Percentiles rank a stretch among this genome's conserved stretches.
phyloP scores from a whole-genome alignment of 2,329 filamentous ascomycete genomes.

The Fonsecaea multimorphosa region DNA sequence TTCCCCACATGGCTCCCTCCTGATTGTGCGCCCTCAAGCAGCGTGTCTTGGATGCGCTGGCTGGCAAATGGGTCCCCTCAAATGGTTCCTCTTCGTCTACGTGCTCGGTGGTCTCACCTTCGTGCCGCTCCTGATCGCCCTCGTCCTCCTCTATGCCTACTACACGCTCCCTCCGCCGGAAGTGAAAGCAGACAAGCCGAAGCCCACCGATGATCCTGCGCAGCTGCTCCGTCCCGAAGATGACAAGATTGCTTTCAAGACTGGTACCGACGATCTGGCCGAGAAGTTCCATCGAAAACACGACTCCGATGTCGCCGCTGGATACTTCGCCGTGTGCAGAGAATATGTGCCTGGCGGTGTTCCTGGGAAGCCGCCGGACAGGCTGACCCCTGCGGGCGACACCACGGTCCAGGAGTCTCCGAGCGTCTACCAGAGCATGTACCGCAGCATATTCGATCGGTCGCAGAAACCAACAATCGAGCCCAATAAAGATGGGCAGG shows the following conservation, averaged over 20 bases:
- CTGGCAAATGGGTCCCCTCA: slow-evolving; percentile 35
- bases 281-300: slow-evolving; percentile 67
- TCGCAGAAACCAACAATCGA: slow-evolving; percentile 66
- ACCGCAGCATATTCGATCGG: slow-evolving; percentile 91
- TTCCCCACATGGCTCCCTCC: slow-evolving; percentile 2
- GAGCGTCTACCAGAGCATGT: slow-evolving; percentile 98
- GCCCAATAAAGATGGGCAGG: slow-evolving; percentile 53
- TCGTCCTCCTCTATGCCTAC: slow-evolving; percentile 71
- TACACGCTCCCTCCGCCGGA: slow-evolving; percentile 64
- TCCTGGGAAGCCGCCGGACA: slow-evolving; percentile 89
- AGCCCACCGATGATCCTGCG: slow-evolving; percentile 48
- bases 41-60: slow-evolving; percentile 21
- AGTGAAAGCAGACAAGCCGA: slow-evolving; percentile 3
- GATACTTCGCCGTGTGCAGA: slow-evolving; percentile 93
- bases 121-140: slow-evolving; percentile 71
- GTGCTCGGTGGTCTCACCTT: slow-evolving; percentile 87
- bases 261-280: slow-evolving; percentile 63
- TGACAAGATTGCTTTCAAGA: slow-evolving; percentile 68
- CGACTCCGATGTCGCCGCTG: slow-evolving; percentile 80
- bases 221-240: slow-evolving; percentile 61
- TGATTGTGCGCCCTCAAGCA: slow-evolving; percentile 11
- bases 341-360: slow-evolving; percentile 91
- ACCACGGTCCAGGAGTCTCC: slow-evolving; percentile 80
- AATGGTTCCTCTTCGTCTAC: slow-evolving; percentile 73
- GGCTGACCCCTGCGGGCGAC: slow-evolving; percentile 78